Percentiles rank a stretch among this genome's conserved stretches.
Conservation (phyloP, 2,329 filamentous ascomycete genomes). For the Trichoderma semiorbis region DNA sequence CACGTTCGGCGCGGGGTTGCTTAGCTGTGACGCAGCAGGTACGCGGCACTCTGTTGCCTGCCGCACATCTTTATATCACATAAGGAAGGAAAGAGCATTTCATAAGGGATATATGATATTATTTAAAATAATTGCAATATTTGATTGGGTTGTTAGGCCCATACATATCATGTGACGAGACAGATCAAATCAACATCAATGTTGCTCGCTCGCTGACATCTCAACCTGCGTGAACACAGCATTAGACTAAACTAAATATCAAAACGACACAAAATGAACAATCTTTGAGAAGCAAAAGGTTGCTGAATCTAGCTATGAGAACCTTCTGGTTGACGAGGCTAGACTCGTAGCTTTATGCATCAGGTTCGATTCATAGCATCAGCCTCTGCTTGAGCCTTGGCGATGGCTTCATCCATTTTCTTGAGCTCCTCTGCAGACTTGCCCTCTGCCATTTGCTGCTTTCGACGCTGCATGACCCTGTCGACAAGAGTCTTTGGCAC, state of each 20-base stretch:
- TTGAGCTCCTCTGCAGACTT: neutral
- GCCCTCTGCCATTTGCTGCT: neutral
- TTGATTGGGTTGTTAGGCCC: neutral
- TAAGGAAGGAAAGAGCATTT: no score
- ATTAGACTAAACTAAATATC: neutral
- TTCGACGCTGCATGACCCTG: conserved; percentile 28
- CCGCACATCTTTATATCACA: neutral
- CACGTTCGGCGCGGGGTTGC: conserved; percentile 13
- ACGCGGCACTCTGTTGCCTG: conserved; percentile 13
- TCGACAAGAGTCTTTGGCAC: conserved; percentile 44
- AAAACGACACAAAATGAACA: neutral
- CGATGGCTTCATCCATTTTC: neutral
- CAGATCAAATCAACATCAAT: neutral
- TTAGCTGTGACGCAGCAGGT: neutral
- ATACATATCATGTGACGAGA: neutral
- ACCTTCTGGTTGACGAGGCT: neutral
- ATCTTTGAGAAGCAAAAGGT: neutral
- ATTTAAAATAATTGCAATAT: neutral
- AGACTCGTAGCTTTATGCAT: neutral
- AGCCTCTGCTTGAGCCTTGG: conserved; percentile 3
- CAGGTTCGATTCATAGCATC: neutral
- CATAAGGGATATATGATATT: neutral
- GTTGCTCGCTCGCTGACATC: neutral
- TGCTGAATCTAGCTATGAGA: neutral
- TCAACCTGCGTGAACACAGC: neutral